Conservation (phyloP, 208 protist genomes). For the Entamoeba dispar region DNA sequence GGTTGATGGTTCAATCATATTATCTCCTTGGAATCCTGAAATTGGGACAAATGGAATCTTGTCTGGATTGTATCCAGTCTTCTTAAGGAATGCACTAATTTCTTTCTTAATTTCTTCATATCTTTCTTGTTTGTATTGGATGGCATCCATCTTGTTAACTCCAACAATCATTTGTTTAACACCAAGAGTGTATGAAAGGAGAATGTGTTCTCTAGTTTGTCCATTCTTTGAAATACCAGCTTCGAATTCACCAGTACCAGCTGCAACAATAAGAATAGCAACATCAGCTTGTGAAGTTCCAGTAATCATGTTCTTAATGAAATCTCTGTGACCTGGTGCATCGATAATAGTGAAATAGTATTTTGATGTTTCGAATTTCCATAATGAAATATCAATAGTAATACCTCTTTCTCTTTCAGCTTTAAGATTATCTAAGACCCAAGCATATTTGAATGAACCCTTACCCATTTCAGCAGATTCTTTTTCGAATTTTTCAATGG, state of each 20-base stretch:
- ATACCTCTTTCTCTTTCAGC: constrained; percentile 95
- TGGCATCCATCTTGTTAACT: constrained; percentile 49
- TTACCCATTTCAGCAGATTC: constrained; percentile 36
- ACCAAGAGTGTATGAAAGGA: neutral
- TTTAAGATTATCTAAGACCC: constrained; percentile 91
- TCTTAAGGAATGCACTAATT: constrained; percentile 20
- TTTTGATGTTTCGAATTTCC: constrained; percentile 90
- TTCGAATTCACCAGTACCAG: constrained; percentile 58
- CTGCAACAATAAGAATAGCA: constrained; percentile 57
- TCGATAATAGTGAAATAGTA: constrained; percentile 96
- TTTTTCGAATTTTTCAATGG: constrained; percentile 6
- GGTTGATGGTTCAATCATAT: constrained; percentile 56
- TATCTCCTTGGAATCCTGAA: constrained; percentile 75
- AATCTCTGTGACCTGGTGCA: constrained; percentile 95
- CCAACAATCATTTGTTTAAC: constrained; percentile 62
- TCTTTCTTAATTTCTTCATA: constrained; percentile 54
- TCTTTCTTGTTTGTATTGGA: constrained; percentile 50
- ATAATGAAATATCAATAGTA: constrained; percentile 87
- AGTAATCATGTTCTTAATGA: constrained; percentile 99
- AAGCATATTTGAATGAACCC: constrained; percentile 71
- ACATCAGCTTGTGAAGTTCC: constrained; percentile 72
- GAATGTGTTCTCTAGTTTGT: neutral
- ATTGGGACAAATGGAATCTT: constrained; percentile 72
- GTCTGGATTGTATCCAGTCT: constrained; percentile 63
- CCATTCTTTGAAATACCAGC: constrained; percentile 58